A percentile compares a stretch with the other conserved stretches of the same genome.
Evolutionary conservation across 2,329 filamentous ascomycete species (phyloP).

Genomic region (Clonostachys solani): DNA sequence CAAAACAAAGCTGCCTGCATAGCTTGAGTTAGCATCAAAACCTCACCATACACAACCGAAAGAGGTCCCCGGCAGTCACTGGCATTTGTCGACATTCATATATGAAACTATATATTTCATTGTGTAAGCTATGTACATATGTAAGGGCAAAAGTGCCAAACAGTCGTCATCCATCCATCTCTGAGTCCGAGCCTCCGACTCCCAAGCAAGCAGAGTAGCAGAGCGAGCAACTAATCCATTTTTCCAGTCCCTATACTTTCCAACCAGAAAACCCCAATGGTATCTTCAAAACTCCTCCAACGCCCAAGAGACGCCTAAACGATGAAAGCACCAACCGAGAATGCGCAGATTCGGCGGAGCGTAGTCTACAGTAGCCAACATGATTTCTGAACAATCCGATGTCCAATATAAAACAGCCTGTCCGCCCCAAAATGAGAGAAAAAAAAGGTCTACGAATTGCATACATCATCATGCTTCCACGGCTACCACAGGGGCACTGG

Average conservation of each 20-base stretch:
- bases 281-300: slow-evolving; percentile 34
- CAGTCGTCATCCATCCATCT: too few species aligned
- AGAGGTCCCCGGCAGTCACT: too few species aligned
- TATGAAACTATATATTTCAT: too few species aligned
- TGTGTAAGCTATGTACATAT: too few species aligned
- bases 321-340: slow-evolving; percentile 17
- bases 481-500: slow-evolving; percentile 23
- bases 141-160: too few species aligned
- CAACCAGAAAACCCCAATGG: slow-evolving; percentile 22
- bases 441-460: neutral
- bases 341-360: slow-evolving; percentile 19
- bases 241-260: slow-evolving; percentile 12
- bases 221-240: neutral
- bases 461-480: slow-evolving; percentile 25
- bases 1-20: too few species aligned
- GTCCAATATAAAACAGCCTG: slow-evolving; percentile 3
- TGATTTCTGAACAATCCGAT: slow-evolving; percentile 10
- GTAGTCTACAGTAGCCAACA: slow-evolving; percentile 25
- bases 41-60: too few species aligned
- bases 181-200: too few species aligned
- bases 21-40: too few species aligned
- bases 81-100: too few species aligned
- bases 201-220: too few species aligned
- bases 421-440: neutral
- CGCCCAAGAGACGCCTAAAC: slow-evolving; percentile 21